Evolutionary conservation across 106 monocot genomes (phyloP).

Genomic region (Ottelia alismoides): DNA sequence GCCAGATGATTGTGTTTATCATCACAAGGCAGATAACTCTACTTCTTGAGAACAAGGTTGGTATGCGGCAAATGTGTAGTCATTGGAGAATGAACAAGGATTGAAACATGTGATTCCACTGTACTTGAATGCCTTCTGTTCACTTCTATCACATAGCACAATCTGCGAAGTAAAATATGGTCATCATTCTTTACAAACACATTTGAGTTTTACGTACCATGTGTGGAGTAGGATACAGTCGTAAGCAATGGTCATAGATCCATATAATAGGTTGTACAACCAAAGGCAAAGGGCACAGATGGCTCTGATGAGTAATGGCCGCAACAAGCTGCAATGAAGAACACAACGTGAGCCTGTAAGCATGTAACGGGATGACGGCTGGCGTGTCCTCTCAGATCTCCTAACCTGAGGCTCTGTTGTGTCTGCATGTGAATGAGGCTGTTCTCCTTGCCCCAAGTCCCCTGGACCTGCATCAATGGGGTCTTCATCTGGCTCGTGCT

Average conservation of each 20-base stretch:
- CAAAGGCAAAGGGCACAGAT: constrained; percentile 92
- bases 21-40: constrained; percentile 76
- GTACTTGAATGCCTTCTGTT: constrained; percentile 90
- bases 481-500: too few species aligned
- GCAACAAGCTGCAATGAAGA: constrained; percentile 73
- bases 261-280: constrained; percentile 92
- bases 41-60: constrained; percentile 83
- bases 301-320: constrained; percentile 97
- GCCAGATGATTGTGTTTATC: too few species aligned
- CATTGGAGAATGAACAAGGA: constrained; percentile 84
- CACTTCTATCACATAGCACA: constrained; percentile 81
- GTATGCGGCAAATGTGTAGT: constrained; percentile 85
- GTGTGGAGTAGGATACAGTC: constrained; percentile 87
- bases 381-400: too few species aligned
- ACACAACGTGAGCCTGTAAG: neutral
- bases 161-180: constrained; percentile 34
- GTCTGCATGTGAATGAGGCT: too few species aligned
- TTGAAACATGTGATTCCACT: constrained; percentile 94
- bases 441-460: too few species aligned
- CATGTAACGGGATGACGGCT: too few species aligned
- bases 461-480: too few species aligned
- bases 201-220: constrained; percentile 24
- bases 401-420: too few species aligned
- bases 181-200: neutral
- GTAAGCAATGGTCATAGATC: constrained; percentile 96